These are phyloP conservation scores for Zygosaccharomyces pseudobailii DNA, from an alignment of 1,139 yeast genomes.

Conservation along the genomic window DNA sequence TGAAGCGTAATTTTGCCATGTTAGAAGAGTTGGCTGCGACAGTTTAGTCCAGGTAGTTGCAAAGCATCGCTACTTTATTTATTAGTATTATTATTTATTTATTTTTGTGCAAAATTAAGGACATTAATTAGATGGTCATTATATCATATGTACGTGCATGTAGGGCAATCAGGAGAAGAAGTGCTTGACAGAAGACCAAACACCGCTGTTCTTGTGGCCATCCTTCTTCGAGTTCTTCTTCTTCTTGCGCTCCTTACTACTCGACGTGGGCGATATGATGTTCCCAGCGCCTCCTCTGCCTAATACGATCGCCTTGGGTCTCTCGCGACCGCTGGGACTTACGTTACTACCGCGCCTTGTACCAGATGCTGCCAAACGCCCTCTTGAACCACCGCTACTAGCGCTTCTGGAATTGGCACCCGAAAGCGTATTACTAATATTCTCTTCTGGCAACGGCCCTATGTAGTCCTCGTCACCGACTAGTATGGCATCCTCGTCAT, in stretches of 20 bases:
- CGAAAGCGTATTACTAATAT: conserved; percentile 10
- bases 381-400: conserved; percentile 6
- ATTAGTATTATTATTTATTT: conserved; percentile 7
- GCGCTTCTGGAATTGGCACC: conserved; percentile 7
- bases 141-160: not conserved
- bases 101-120: conserved; percentile 3
- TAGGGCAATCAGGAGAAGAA: conserved; percentile 12
- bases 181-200: conserved; percentile 9
- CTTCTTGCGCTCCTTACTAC: conserved; percentile 18
- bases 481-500: conserved; percentile 14
- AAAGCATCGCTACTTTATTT: conserved; percentile 4
- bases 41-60: conserved; percentile 10
- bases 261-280: conserved; percentile 36
- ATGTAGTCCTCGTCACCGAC: conserved; percentile 10
- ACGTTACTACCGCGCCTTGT: conserved; percentile 3
- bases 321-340: conserved; percentile 10
- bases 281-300: conserved; percentile 42
- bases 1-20: conserved; percentile 70
- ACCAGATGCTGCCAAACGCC: not conserved
- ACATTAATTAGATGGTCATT: not conserved
- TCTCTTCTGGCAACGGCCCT: conserved; percentile 25
- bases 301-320: conserved; percentile 36
- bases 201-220: conserved; percentile 5
- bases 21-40: conserved; percentile 68
- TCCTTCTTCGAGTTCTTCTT: conserved; percentile 2